Evolutionary conservation across 441 rosid species (phyloP).

Genomic region (Pelargonium citronellum): DNA sequence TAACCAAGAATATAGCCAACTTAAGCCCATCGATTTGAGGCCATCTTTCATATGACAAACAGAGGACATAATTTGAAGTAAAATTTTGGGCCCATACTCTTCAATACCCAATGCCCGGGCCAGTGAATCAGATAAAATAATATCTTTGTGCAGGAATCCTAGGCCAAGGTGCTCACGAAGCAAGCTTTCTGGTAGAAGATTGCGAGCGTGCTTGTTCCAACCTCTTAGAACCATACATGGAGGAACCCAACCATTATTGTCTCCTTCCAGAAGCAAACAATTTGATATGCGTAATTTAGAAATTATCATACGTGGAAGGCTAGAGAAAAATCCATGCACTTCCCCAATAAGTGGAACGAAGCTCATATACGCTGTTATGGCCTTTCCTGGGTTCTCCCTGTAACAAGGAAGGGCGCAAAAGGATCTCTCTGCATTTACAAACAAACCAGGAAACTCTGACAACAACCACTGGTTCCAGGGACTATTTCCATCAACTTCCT

Average conservation of each 20-base stretch:
- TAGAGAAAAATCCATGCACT: conserved; percentile 89
- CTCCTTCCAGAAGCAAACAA: conserved; percentile 85
- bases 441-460: conserved; percentile 70
- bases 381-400: conserved; percentile 68
- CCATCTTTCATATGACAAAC: conserved; percentile 50
- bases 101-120: conserved; percentile 77
- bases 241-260: conserved; percentile 62
- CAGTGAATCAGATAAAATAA: conserved; percentile 67
- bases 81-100: conserved; percentile 71
- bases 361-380: conserved; percentile 75
- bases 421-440: conserved; percentile 56
- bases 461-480: conserved; percentile 97
- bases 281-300: conserved; percentile 58
- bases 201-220: conserved; percentile 66
- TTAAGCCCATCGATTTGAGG: conserved; percentile 56
- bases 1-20: conserved; percentile 72
- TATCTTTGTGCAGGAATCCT: conserved; percentile 72
- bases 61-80: conserved; percentile 56
- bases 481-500: conserved; percentile 92
- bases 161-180: conserved; percentile 75
- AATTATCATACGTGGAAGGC: conserved; percentile 73
- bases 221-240: conserved; percentile 88
- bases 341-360: conserved; percentile 88
- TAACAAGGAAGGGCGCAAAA: conserved; percentile 87
- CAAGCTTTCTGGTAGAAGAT: conserved; percentile 54